Evolutionary conservation across 1,139 yeast genomes (phyloP), one percentile per base, ranked within the genome.

Genomic region (Suhomyces yuchorum): DNA sequence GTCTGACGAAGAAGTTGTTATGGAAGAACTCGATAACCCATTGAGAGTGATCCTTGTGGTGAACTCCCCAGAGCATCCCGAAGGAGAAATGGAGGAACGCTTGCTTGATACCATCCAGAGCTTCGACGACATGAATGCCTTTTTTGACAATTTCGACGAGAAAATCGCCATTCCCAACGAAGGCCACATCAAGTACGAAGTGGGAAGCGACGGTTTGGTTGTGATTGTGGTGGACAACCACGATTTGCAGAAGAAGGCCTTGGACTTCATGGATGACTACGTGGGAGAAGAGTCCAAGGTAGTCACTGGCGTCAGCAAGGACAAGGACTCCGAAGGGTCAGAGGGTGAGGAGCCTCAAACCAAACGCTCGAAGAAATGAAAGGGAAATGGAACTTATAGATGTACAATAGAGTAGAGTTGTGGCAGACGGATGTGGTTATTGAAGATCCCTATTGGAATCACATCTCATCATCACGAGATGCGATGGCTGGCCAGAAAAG

Each of bases 181-280:
- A 53, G 84, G 82, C 5, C 80, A 80, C 57, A 79, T 84, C 53
- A 84, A 84, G 59, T 84, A 84, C 58, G 89, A 84, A 56, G 87
- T 84, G 7, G 87, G 87, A 4, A 81, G 86, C 51, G 90, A 84
- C 59, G 90, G 90, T 3, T 65, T 84, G 50, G 85, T 84, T 48
- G 84, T 84, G 36, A 73, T 84, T 37, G 73, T 84, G 28, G 82
- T 82, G 20, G 79, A 75, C 50, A 59, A 63, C 14, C 46, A 54
- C 42, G 64, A 63, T 33, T 61, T 74, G 53, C 63, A 66, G 44
- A 62, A 62, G 39, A 61, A 60, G 35, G 74, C 66, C 14, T 62
- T 73, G 56, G 56, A 57, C 45, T 75, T 73, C 54, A 66, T 75
- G 48, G 79, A 74, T 50, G 68, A 62, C 8, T 73, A 64, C 14